These are phyloP conservation scores for Teratosphaeria pseudoeucalypti DNA, from an alignment of 2,329 filamentous ascomycete species.

Conservation along the genomic window DNA sequence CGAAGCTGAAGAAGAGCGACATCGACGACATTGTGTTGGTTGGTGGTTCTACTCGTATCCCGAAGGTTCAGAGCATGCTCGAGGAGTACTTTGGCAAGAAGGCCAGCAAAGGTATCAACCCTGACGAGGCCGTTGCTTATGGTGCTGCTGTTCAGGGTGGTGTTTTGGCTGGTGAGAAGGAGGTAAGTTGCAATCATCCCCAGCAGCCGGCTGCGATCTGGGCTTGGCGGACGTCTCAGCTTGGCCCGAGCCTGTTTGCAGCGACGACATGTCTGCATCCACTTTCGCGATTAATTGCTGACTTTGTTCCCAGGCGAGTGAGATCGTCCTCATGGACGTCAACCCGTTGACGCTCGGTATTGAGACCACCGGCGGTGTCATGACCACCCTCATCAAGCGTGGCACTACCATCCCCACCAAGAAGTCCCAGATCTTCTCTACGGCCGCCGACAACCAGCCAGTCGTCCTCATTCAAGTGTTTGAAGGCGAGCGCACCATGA, in stretches of 20 bases:
- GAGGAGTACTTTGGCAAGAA: constrained; percentile 98
- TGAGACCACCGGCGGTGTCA: constrained; percentile 94
- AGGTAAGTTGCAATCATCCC: constrained; percentile 8
- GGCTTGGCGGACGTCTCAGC: neutral
- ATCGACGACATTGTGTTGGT: constrained; percentile 95
- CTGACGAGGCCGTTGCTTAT: constrained; percentile 96
- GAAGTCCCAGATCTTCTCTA: constrained; percentile 98
- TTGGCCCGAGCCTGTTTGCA: constrained; percentile 1
- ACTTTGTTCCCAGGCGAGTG: constrained; percentile 56
- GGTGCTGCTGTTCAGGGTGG: constrained; percentile 95
- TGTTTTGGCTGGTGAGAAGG: constrained; percentile 81
- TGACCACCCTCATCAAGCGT: constrained; percentile 95
- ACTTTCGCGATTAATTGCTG: neutral
- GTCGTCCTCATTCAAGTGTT: constrained; percentile 98
- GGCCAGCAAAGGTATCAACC: constrained; percentile 98
- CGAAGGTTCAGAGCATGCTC: constrained; percentile 88
- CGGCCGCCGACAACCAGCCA: constrained; percentile 94
- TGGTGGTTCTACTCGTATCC: constrained; percentile 97
- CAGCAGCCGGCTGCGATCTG: neutral
- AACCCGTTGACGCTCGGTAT: constrained; percentile 96
- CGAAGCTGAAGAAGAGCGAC: constrained; percentile 91
- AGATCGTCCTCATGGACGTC: constrained; percentile 89
- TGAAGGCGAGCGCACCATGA: constrained; percentile 74
- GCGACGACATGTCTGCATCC: neutral
- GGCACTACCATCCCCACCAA: constrained; percentile 99